Evolutionary conservation across 768 basidiomycete species (phyloP).

Genomic region (Mycena vitilis): DNA sequence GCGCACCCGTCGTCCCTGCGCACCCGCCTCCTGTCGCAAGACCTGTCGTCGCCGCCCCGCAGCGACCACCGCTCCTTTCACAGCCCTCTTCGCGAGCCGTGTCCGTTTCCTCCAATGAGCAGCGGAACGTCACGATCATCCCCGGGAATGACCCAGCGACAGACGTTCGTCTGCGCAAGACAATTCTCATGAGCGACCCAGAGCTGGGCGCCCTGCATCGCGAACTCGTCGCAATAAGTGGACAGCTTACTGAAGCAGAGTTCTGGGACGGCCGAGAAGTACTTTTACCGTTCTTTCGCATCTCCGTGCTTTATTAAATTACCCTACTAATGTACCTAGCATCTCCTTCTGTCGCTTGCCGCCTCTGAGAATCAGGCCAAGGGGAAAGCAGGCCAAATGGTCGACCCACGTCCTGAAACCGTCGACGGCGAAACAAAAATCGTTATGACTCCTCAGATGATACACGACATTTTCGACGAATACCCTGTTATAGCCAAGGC

Average conservation of each 20-base stretch:
- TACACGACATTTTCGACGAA: constrained; percentile 97
- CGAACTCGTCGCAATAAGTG: constrained; percentile 82
- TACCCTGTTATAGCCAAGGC: constrained; percentile 95
- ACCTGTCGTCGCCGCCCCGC: constrained; percentile 44
- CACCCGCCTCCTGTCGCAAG: constrained; percentile 40
- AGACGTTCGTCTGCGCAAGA: constrained; percentile 82
- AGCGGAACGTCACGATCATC: constrained; percentile 52
- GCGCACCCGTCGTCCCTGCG: constrained; percentile 44
- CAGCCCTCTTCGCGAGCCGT: constrained; percentile 69
- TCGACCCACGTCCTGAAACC: constrained; percentile 89
- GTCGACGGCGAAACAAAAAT: constrained; percentile 91
- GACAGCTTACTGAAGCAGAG: constrained; percentile 90
- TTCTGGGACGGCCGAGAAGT: constrained; percentile 99
- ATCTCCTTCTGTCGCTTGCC: constrained; percentile 80
- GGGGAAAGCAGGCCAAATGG: constrained; percentile 87
- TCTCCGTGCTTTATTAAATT: constrained; percentile 22
- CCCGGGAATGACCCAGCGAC: constrained; percentile 67
- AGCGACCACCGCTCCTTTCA: constrained; percentile 48
- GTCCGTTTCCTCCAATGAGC: constrained; percentile 60
- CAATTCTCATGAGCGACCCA: constrained; percentile 80
- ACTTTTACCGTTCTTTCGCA: constrained; percentile 31
- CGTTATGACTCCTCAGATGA: constrained; percentile 89
- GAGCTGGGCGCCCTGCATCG: constrained; percentile 86
- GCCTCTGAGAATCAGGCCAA: constrained; percentile 79
- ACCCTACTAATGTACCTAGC: constrained; percentile 55